Evolutionary conservation across 176 grass and related monocot species (phyloP).

Genomic region (Juncus inflexus): DNA sequence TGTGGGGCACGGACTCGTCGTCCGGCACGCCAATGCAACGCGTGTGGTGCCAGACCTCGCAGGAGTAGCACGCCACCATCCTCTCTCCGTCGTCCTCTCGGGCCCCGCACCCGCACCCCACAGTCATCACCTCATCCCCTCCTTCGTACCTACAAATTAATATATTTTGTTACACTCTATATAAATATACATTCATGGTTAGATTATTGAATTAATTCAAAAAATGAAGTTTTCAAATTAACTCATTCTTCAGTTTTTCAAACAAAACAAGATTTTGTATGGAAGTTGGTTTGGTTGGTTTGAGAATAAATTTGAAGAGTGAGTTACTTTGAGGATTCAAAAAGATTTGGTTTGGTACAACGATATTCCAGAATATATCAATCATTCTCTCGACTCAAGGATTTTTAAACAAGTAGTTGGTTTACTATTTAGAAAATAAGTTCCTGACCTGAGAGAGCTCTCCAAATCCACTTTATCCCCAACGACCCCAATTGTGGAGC

Average conservation of each 20-base stretch:
- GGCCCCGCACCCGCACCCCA: slow-evolving; percentile 56
- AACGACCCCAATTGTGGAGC: slow-evolving; percentile 42
- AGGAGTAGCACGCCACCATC: slow-evolving; percentile 76
- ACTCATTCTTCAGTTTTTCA: too few species aligned
- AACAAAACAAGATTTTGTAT: too few species aligned
- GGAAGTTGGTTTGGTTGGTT: too few species aligned
- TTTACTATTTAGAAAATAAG: not conserved
- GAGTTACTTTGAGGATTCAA: too few species aligned
- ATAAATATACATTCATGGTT: not conserved
- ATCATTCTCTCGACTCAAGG: too few species aligned
- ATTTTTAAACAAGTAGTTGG: too few species aligned
- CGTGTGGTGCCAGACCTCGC: slow-evolving; percentile 70
- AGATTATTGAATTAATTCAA: not conserved
- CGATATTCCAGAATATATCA: too few species aligned
- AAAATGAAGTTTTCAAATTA: not conserved
- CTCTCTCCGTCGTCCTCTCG: slow-evolving; percentile 84
- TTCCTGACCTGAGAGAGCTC: slow-evolving; percentile 34
- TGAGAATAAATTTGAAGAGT: too few species aligned
- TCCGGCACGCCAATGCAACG: slow-evolving; percentile 65
- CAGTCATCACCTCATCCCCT: slow-evolving; percentile 43
- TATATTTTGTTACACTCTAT: not conserved
- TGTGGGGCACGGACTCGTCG: slow-evolving; percentile 37
- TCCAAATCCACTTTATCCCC: slow-evolving; percentile 58
- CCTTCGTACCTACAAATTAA: slow-evolving; percentile 35
- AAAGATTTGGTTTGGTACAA: too few species aligned